phyloP scores from a whole-genome alignment of 2,329 filamentous ascomycete genomes.

The Calycina marina region DNA sequence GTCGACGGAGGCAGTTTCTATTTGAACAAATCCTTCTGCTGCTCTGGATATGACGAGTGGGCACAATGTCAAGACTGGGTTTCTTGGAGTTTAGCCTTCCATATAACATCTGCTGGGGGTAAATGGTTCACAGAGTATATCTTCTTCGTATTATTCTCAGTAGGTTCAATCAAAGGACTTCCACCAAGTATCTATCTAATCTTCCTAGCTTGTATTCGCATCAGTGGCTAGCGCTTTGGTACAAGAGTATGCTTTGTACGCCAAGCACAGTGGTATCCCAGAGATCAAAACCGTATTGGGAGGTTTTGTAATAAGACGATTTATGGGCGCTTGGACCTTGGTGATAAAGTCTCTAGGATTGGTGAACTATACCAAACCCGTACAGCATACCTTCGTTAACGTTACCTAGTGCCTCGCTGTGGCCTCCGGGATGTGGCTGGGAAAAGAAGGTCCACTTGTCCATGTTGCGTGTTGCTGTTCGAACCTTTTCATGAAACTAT shows the following conservation, averaged over 20 bases:
- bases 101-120: constrained; percentile 48
- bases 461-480: constrained; percentile 96
- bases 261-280: constrained; percentile 88
- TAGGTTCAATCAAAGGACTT: constrained; percentile 28
- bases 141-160: constrained; percentile 74
- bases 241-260: constrained; percentile 70
- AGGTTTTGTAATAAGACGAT: constrained; percentile 80
- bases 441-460: constrained; percentile 89
- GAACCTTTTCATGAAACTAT: constrained; percentile 85
- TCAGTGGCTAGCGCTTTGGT: constrained; percentile 66
- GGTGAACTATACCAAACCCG: constrained; percentile 32
- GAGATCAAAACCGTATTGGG: constrained; percentile 96
- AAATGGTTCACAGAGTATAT: constrained; percentile 77
- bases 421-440: constrained; percentile 88
- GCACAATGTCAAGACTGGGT: constrained; percentile 79
- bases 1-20: constrained; percentile 78
- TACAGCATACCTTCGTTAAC: background rate
- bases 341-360: constrained; percentile 79
- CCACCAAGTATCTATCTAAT: background rate
- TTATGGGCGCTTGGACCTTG: constrained; percentile 79
- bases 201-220: constrained; percentile 56
- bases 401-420: constrained; percentile 65
- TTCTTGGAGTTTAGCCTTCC: constrained; percentile 65
- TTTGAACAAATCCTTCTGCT: constrained; percentile 82
- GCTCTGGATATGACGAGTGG: constrained; percentile 74